Evolutionary conservation across 106 monocot genomes (phyloP), one percentile per base, ranked within the genome.

Genomic region (Cymbidium sinense): DNA sequence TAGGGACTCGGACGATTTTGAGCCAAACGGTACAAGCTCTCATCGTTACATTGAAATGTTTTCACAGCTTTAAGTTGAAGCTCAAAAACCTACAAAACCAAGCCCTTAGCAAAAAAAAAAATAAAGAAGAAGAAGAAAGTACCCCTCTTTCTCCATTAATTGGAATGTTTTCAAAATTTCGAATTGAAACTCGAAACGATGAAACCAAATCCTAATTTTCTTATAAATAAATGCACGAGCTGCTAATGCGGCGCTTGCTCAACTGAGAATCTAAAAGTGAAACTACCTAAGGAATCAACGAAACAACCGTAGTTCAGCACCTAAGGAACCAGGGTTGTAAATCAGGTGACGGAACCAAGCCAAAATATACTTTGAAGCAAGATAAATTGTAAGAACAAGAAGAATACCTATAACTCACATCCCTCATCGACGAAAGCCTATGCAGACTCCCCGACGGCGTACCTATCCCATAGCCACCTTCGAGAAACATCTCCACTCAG

Each of bases 361-460:
- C 30, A 35, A 51, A 55, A 33, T 15, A 54, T 34, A 19, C 30
- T 64, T 41, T 55, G 21, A 34, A 50, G 43, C 44, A 18, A 61
- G 17, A 21, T 17, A 79, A 52, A 23, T 23, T n/a, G 34, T 1
- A 15, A 75, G 23, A 25, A 9, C 51, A 67, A 69, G 41, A 44
- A 25, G 23, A 65, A 80, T 73, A 88, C 88, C 85, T 83, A 65
- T 88, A 88, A 41, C 70, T 75, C 15, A 88, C 88, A 43, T 88
- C 88, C 75, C 80, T 83, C 51, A 41, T 29, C 73, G 88, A 88
- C 50, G 77, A 77, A 47, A 70, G 64, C 44, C 25, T 34, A 2
- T 79, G 39, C 64, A 67, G 75, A 7, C 74, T 77, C 33, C 31
- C 15, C 30, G 75, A 43, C 11, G 74, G 50, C 2, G 23, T 50